Evolutionary conservation across 768 basidiomycete species (phyloP).

Genomic region (Trametes cingulata): DNA sequence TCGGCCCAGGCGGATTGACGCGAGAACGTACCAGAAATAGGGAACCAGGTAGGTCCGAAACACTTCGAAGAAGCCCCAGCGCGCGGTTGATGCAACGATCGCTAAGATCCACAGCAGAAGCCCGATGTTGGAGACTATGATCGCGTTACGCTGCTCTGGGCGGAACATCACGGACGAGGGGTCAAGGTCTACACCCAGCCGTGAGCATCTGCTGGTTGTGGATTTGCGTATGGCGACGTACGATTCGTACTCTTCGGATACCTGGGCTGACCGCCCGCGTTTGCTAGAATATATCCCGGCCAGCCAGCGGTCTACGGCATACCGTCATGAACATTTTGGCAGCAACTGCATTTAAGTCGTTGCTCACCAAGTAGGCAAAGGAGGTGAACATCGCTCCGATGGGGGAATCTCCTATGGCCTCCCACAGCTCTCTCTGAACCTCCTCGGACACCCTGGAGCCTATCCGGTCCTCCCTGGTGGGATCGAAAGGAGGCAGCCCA

Average conservation of each 20-base stretch:
- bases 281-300: conserved; percentile 78
- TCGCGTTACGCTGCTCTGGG: conserved; percentile 69
- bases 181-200: conserved; percentile 58
- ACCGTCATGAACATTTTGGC: background rate
- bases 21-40: conserved; percentile 69
- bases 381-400: conserved; percentile 58
- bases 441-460: conserved; percentile 67
- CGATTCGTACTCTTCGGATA: conserved; percentile 83
- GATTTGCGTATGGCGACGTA: conserved; percentile 39
- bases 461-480: conserved; percentile 57
- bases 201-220: background rate
- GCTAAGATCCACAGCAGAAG: conserved; percentile 69
- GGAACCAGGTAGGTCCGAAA: conserved; percentile 81
- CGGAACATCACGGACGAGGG: conserved; percentile 79
- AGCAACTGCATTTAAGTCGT: background rate
- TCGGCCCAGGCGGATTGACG: too few relatives aligned
- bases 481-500: conserved; percentile 64
- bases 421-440: conserved; percentile 71
- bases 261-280: conserved; percentile 80
- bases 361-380: conserved; percentile 59
- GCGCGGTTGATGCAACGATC: conserved; percentile 53
- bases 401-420: conserved; percentile 90
- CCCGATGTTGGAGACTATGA: conserved; percentile 82
- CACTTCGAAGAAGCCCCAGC: conserved; percentile 68
- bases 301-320: conserved; percentile 70